A percentile compares a stretch with the other conserved stretches of the same genome.
phyloP scores from a whole-genome alignment of 768 basidiomycete genomes.

The Boletus patriciae region DNA sequence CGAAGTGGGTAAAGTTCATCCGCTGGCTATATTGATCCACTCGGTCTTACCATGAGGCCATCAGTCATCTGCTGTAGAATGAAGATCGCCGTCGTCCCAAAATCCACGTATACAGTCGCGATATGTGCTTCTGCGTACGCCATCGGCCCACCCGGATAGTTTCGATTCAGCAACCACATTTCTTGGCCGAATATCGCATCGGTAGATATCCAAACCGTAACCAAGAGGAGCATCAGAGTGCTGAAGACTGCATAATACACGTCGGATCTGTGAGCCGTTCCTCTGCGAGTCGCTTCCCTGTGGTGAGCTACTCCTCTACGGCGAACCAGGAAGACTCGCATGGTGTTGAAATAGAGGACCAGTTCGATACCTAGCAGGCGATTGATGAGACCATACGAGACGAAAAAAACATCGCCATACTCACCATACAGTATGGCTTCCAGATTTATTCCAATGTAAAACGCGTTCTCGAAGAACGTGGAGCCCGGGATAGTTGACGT shows the following conservation, averaged over 20 bases:
- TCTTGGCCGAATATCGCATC: too few relatives aligned
- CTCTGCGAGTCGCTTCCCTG: too few relatives aligned
- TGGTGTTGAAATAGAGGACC: constrained; percentile 17
- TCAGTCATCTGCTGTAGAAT: constrained; percentile 34
- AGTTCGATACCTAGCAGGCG: constrained; percentile 12
- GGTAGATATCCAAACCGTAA: constrained; percentile 25
- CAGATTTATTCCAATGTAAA: constrained; percentile 2
- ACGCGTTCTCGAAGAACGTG: background rate
- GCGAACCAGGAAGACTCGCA: constrained; percentile 2
- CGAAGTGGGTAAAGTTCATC: background rate
- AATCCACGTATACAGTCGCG: constrained; percentile 19
- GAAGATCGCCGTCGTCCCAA: constrained; percentile 26
- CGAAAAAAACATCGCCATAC: background rate
- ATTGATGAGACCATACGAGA: background rate
- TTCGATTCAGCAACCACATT: too few relatives aligned
- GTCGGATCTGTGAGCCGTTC: constrained; percentile 4
- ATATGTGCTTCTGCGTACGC: constrained; percentile 10
- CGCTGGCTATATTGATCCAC: too few relatives aligned
- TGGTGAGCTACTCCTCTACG: too few relatives aligned
- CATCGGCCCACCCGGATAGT: too few relatives aligned
- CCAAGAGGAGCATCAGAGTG: constrained; percentile 21
- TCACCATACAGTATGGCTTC: constrained; percentile 5
- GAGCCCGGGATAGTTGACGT: background rate
- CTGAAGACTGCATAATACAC: constrained; percentile 15
- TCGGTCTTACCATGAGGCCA: constrained; percentile 22